Percentiles rank a stretch among this genome's conserved stretches.
These are phyloP conservation scores for Coelastrella sp. DNA, from an alignment of 139 green algal genomes.

Conservation along the genomic window DNA sequence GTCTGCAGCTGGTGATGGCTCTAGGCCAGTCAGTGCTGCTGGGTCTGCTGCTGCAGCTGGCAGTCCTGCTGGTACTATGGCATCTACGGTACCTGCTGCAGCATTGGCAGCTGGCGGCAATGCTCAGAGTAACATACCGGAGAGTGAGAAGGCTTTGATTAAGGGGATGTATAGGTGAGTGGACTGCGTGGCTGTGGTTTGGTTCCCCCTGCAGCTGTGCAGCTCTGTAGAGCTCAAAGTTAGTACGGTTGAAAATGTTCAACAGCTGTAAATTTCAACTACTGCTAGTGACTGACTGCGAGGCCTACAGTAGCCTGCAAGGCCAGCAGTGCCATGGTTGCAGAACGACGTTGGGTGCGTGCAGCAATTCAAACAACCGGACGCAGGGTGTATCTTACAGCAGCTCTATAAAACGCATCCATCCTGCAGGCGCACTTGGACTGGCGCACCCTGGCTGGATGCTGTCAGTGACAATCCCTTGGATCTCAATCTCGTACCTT, in stretches of 20 bases:
- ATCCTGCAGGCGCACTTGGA: slow-evolving; percentile 65
- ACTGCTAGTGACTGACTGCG: too few species aligned
- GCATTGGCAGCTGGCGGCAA: slow-evolving; percentile 20
- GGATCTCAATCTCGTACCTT: slow-evolving; percentile 40
- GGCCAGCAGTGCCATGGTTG: too few species aligned
- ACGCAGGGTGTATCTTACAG: too few species aligned
- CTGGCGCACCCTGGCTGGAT: slow-evolving; percentile 76
- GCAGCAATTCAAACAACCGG: too few species aligned
- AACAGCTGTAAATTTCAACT: too few species aligned
- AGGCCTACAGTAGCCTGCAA: not conserved
- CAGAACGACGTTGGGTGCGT: too few species aligned
- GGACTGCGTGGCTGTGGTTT: not conserved
- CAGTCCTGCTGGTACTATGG: not conserved
- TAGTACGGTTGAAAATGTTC: too few species aligned
- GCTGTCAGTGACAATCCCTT: slow-evolving; percentile 49
- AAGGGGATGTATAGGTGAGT: slow-evolving; percentile 70
- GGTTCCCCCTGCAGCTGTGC: not conserved
- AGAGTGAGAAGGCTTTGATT: slow-evolving; percentile 69
- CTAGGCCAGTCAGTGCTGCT: not conserved
- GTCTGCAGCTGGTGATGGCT: slow-evolving; percentile 11
- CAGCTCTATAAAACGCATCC: too few species aligned
- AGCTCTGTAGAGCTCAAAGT: too few species aligned
- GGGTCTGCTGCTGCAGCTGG: not conserved
- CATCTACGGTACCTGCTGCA: slow-evolving; percentile 2
- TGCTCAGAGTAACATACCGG: slow-evolving; percentile 46